Evolutionary conservation across 352 stramenopile species (phyloP).

Genomic region (Sclerospora graminicola): DNA sequence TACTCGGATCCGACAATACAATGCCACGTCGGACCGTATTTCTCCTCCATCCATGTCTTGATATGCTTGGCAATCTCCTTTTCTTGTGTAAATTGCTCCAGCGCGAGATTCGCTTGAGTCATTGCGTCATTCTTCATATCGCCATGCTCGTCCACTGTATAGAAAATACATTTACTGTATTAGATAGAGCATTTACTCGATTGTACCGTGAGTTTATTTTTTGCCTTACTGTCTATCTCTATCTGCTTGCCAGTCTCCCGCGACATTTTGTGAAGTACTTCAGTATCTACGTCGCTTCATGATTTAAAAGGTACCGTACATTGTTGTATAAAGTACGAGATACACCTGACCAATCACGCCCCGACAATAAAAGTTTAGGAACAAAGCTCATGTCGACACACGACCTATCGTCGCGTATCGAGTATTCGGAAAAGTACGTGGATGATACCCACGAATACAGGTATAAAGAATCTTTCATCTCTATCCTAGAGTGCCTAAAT

Average conservation of each 20-base stretch:
- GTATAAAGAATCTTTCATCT: conserved; percentile 16
- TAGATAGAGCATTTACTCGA: no score
- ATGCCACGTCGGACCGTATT: conserved; percentile 27
- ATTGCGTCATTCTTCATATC: conserved; percentile 79
- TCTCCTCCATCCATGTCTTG: conserved; percentile 65
- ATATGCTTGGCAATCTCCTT: conserved; percentile 76
- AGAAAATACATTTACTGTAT: no score
- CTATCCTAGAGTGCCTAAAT: not conserved
- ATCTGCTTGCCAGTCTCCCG: no score
- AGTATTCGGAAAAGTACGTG: conserved; percentile 94
- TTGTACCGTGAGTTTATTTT: no score
- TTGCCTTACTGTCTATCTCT: no score
- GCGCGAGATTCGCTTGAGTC: conserved; percentile 45
- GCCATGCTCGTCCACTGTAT: conserved; percentile 32
- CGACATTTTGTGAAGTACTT: conserved; percentile 16
- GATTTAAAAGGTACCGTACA: not conserved
- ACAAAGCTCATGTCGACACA: conserved; percentile 31
- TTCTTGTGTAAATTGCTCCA: conserved; percentile 71
- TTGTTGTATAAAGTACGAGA: conserved; percentile 9
- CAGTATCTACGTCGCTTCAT: conserved; percentile 10
- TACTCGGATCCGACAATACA: conserved; percentile 12
- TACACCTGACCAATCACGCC: conserved; percentile 10
- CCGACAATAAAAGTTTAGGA: not conserved
- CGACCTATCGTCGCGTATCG: conserved; percentile 86
- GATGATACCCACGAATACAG: conserved; percentile 91